Conservation (phyloP, 306 rosid species). For the Inga laurina region DNA sequence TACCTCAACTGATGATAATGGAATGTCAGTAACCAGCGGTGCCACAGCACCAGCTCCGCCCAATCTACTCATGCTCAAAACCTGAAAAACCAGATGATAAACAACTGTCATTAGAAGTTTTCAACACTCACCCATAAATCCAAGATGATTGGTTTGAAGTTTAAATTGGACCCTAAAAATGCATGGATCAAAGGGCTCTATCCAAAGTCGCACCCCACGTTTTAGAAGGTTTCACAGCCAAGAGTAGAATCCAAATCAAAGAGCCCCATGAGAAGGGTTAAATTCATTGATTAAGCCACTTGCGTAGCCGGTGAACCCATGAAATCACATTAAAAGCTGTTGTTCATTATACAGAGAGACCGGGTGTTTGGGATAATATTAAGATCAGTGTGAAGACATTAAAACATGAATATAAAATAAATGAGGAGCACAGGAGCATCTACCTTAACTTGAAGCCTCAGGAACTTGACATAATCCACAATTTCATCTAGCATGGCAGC, state of each 20-base stretch:
- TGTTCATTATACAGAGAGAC: background rate
- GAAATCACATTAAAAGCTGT: background rate
- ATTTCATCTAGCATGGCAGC: slow-evolving; percentile 99
- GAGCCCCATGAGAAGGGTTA: slow-evolving; percentile 12
- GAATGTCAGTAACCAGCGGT: slow-evolving; percentile 91
- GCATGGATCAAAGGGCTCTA: slow-evolving; percentile 23
- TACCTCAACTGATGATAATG: slow-evolving; percentile 96
- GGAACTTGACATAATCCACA: slow-evolving; percentile 96
- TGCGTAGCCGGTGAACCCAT: background rate
- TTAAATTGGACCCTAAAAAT: slow-evolving; percentile 4
- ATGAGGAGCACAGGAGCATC: slow-evolving; percentile 14
- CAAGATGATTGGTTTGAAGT: slow-evolving; percentile 4
- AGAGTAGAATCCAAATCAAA: slow-evolving; percentile 23
- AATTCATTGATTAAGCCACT: slow-evolving; percentile 13
- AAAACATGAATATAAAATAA: slow-evolving; percentile 10
- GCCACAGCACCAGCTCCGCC: slow-evolving; percentile 99
- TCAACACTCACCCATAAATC: background rate
- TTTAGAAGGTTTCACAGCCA: slow-evolving; percentile 16
- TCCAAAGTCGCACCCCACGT: slow-evolving; percentile 25
- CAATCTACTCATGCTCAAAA: slow-evolving; percentile 98
- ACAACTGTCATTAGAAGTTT: slow-evolving; percentile 13
- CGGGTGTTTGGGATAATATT: background rate
- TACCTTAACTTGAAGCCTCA: slow-evolving; percentile 98
- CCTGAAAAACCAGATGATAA: slow-evolving; percentile 59
- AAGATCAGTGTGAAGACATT: background rate